A percentile compares a stretch with the other conserved stretches of the same genome.
These are phyloP conservation scores for Saccharomyces hybrid DNA, from an alignment of 1,139 yeast genomes.

Conservation along the genomic window DNA sequence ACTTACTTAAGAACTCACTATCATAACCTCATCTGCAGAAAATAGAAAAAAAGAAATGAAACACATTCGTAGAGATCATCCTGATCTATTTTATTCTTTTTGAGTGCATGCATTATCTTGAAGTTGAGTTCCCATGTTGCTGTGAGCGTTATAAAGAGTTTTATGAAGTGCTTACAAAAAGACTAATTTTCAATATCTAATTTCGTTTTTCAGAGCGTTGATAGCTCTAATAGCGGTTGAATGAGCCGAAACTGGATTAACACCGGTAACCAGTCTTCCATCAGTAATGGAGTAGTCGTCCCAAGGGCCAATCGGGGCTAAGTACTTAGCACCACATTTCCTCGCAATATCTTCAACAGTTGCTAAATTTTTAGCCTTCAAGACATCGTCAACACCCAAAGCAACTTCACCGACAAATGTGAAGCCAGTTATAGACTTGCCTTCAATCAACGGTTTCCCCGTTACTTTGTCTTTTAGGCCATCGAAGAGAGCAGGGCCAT, in stretches of 20 bases:
- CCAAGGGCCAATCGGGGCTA: slow-evolving; percentile 46
- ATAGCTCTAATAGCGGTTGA: slow-evolving; percentile 10
- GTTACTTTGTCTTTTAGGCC: slow-evolving; percentile 38
- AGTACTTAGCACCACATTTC: slow-evolving; percentile 39
- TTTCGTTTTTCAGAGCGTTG: slow-evolving; percentile 3
- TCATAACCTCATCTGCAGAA: no score
- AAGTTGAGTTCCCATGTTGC: no score
- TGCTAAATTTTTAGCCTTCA: slow-evolving; percentile 34
- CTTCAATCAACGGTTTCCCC: slow-evolving; percentile 43
- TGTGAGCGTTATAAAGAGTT: no score
- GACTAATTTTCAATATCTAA: not conserved
- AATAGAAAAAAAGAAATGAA: no score
- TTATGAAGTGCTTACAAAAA: not conserved
- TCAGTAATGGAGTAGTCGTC: slow-evolving; percentile 45
- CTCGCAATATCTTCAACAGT: slow-evolving; percentile 36
- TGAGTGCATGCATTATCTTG: no score
- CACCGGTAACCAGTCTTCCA: slow-evolving; percentile 53
- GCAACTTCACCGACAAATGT: slow-evolving; percentile 47
- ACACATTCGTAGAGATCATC: no score
- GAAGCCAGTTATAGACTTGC: slow-evolving; percentile 54
- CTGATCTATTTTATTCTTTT: no score
- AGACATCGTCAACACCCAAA: slow-evolving; percentile 34
- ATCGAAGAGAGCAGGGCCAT: slow-evolving; percentile 53
- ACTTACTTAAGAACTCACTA: no score
- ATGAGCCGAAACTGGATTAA: slow-evolving; percentile 53